Evolutionary conservation across 352 stramenopile genomes (phyloP).

Genomic region (Pythium myriotylum): DNA sequence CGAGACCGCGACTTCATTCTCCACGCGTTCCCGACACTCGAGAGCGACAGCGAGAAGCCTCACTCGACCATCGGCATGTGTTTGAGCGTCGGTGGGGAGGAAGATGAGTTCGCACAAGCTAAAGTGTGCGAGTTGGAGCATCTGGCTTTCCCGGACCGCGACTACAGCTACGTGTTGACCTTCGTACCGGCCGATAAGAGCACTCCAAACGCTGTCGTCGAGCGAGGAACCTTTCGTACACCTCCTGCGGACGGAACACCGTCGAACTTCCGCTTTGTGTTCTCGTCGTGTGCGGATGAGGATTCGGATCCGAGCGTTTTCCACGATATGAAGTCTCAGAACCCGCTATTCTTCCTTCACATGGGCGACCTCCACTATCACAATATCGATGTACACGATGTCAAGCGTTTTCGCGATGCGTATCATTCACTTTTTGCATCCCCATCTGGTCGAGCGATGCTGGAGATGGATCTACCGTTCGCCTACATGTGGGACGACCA

Average conservation of each 20-base stretch:
- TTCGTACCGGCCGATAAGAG: constrained; percentile 33
- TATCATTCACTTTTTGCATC: constrained; percentile 80
- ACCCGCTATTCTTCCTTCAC: constrained; percentile 86
- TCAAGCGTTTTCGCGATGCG: constrained; percentile 51
- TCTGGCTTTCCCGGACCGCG: constrained; percentile 47
- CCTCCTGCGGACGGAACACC: constrained; percentile 44
- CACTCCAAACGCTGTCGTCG: constrained; percentile 30
- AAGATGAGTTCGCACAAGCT: constrained; percentile 40
- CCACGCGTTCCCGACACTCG: constrained; percentile 51
- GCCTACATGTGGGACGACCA: constrained; percentile 93
- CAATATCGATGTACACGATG: constrained; percentile 74
- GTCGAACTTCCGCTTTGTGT: constrained; percentile 71
- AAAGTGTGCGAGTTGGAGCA: constrained; percentile 52
- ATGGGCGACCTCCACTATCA: constrained; percentile 90
- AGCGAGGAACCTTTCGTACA: constrained; percentile 51
- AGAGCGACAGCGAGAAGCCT: constrained; percentile 42
- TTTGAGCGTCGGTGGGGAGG: constrained; percentile 26
- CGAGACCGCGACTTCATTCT: constrained; percentile 54
- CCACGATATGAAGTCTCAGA: constrained; percentile 55
- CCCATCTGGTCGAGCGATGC: constrained; percentile 65
- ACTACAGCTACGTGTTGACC: constrained; percentile 67
- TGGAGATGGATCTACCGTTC: constrained; percentile 84
- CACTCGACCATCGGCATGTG: constrained; percentile 42
- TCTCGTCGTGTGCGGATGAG: constrained; percentile 85
- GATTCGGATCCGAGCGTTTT: constrained; percentile 65